Evolutionary conservation across 2,329 filamentous ascomycete genomes (phyloP), one percentile per base, ranked within the genome.

Genomic region (Stagonosporopsis tanaceti): DNA sequence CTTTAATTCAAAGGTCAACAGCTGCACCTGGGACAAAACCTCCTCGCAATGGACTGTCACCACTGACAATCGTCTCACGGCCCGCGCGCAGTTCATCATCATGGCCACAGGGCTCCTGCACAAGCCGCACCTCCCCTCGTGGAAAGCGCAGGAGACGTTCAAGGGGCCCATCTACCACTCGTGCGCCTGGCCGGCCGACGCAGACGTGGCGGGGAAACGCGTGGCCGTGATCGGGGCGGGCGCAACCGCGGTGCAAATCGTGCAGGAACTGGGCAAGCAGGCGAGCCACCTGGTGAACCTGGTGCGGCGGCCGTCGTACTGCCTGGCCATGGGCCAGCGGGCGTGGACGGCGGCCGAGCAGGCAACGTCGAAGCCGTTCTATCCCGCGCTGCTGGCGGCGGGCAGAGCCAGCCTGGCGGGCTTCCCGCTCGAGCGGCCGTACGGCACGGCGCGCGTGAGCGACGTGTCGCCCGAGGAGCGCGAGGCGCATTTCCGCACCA

Each of bases 1-100:
- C 3, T 86, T 83, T 67, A 69, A 80, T 25, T 76, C 76, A 9
- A 72, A 71, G 6, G 79, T 85, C 1, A 67, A 74, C 6, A 75
- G 70, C 2, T 80, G 79, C 1, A 63, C 68, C 1, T 85, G 79
- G 61, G 70, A 83, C 50, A 65, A 70, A 0, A 57, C 62, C 0
- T 52, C 70, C 1, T 71, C 72, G 0, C 62, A 67, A 28, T 86
- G 83, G 84, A 74, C 69, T 0, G 65, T 85, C 14, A 72, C 59
- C 7, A 81, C 80, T 0, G 74, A 75, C 8, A 76, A 77, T 28
- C 82, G 81, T 3, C 61, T 70, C 80, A 14, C 63, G 82, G 50
- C 72, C 74, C 27, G 76, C 75, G 32, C 79, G 75, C n/a, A 80
- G 80, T n/a, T 80, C 79, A 41, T 72, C 8, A 56, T 70, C 1